phyloP scores from a whole-genome alignment of 2,329 filamentous ascomycete species.

The Pseudocercospora macadamiae region DNA sequence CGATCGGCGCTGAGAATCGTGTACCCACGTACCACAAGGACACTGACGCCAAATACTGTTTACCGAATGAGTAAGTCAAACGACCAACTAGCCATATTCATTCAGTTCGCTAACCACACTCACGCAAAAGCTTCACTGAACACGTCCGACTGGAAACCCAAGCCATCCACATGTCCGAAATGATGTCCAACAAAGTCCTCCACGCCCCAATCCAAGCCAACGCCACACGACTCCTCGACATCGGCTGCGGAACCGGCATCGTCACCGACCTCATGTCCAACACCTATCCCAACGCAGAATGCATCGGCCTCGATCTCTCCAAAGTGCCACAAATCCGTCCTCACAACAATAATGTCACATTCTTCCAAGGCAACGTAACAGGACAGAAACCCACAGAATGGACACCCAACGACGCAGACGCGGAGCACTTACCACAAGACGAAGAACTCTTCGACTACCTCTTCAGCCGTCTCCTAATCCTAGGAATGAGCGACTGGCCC shows the following conservation, averaged over 20 bases:
- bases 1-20: background rate
- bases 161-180: conserved; percentile 20
- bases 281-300: conserved; percentile 31
- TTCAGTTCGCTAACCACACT: background rate
- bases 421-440: background rate
- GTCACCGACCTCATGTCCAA: conserved; percentile 31
- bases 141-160: conserved; percentile 29
- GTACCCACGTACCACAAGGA: conserved; percentile 11
- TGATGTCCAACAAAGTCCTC: conserved; percentile 26
- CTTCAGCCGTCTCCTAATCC: conserved; percentile 26
- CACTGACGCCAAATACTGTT: conserved; percentile 8
- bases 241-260: conserved; percentile 34
- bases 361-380: conserved; percentile 20
- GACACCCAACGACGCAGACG: background rate
- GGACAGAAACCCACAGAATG: conserved; percentile 11
- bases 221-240: conserved; percentile 5
- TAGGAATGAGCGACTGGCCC: conserved; percentile 29
- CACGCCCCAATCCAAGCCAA: conserved; percentile 9
- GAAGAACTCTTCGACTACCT: conserved; percentile 26
- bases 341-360: conserved; percentile 11
- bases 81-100: background rate
- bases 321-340: conserved; percentile 15
- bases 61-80: conserved; percentile 10
- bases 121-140: conserved; percentile 13
- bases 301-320: conserved; percentile 41